Base-by-base conservation (phyloP, 2,329 filamentous ascomycete genomes). In the Sclerotinia sclerotiorum region DNA sequence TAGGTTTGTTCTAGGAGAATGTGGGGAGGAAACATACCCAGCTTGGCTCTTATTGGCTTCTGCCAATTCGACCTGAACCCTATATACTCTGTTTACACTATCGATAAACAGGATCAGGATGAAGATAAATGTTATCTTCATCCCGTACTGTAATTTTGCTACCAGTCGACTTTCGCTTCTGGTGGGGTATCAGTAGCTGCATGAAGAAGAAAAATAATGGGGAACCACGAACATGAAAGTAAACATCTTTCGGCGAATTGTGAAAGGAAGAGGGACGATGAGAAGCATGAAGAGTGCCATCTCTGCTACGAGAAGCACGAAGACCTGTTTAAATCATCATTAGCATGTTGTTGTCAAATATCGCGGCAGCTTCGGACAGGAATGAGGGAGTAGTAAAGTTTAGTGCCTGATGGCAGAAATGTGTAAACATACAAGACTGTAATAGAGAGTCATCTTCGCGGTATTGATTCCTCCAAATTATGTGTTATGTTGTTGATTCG, bases 71-170 rank as follows among this genome's bases (percentile, higher is more conserved):
- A 95, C 82, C 82, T 98, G 94, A 67, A 99, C 95, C 71, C 95
- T 92, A 81, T 97, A 99, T 77, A 99, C 95, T 73, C 95, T 92
- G 78, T 90, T 89, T 80, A 98, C 94, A 78, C 93, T 97, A 83
- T 99, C 95, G 76, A 98, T 87, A 82, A 99, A 99, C 73, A 99
- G 90, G 73, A 99, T 97, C 69, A 98, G 85, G 77, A 99, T 98
- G 83, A 99, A 99, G 79, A 99, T 94, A 79, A 99, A 99, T 2
- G 93, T 97, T 69, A 99, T 99, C 87, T 97, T 98, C 83, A 99
- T 86, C 76, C 93, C 94, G 84, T 99, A 97, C 84, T 98, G 94
- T 73, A 98, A 80, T 80, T 98, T 97, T 52, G 94, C 95, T 69
- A 99, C 86, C 65, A 89, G 70, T 0, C 85, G 76, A 70, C 75